A percentile compares a stretch with the other conserved stretches of the same genome.
Evolutionary conservation across 2,329 filamentous ascomycete species (phyloP).

Genomic region (Colletotrichum gloeosporioides): DNA sequence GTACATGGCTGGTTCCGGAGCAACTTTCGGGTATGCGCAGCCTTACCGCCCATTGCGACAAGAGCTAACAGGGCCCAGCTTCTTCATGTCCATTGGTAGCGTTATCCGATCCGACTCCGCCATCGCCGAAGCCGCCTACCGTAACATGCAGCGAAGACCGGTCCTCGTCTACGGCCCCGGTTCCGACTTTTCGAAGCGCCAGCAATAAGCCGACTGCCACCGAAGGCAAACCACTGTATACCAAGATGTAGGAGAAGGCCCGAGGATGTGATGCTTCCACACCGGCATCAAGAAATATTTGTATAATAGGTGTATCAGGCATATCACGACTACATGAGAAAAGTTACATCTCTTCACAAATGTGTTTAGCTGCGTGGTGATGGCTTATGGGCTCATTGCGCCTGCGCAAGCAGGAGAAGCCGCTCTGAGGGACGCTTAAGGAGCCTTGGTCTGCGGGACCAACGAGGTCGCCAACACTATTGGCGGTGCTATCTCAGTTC

Average conservation of each 20-base stretch:
- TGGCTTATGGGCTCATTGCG: background rate
- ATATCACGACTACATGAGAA: constrained; percentile 19
- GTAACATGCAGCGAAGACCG: constrained; percentile 74
- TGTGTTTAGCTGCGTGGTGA: background rate
- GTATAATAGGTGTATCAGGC: constrained; percentile 18
- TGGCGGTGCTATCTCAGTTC: background rate
- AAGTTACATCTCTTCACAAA: constrained; percentile 1
- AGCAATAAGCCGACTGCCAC: constrained; percentile 8
- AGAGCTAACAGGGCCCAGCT: constrained; percentile 48
- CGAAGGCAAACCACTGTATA: constrained; percentile 4
- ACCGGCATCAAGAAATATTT: constrained; percentile 11
- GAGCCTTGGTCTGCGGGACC: background rate
- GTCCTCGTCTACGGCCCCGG: constrained; percentile 62
- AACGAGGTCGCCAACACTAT: background rate
- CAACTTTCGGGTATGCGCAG: constrained; percentile 84
- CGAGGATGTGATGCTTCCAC: background rate
- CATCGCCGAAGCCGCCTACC: constrained; percentile 77
- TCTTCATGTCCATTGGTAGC: constrained; percentile 99
- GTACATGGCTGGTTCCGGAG: constrained; percentile 94
- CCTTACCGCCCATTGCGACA: background rate
- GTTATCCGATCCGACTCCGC: constrained; percentile 92
- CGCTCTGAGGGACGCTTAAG: background rate
- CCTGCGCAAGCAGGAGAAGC: background rate
- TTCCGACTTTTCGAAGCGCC: constrained; percentile 31
- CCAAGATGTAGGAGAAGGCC: constrained; percentile 8